Evolutionary conservation across 768 basidiomycete genomes (phyloP).

Genomic region (Mycena amicta): DNA sequence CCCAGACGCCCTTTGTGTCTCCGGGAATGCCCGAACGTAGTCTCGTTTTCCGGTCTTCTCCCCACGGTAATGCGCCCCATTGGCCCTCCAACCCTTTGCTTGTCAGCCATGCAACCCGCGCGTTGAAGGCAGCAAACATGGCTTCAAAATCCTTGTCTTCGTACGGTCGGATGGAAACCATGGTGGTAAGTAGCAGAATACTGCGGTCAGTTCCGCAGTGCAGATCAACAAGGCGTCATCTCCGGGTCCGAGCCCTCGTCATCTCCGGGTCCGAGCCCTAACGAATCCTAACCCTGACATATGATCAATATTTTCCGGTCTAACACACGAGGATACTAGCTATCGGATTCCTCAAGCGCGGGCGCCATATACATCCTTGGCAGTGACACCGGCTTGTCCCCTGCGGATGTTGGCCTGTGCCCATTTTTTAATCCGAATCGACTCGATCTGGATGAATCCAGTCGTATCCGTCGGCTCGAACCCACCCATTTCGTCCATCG

Average conservation of each 20-base stretch:
- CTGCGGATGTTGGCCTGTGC: slow-evolving; percentile 85
- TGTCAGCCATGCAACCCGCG: slow-evolving; percentile 15
- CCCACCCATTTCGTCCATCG: slow-evolving; percentile 98
- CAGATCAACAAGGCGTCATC: no score
- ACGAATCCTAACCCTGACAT: no score
- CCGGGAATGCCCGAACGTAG: slow-evolving; percentile 1
- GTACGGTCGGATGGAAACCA: neutral
- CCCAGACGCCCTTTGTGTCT: slow-evolving; percentile 8
- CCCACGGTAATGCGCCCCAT: slow-evolving; percentile 16
- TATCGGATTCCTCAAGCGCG: slow-evolving; percentile 54
- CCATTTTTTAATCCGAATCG: slow-evolving; percentile 99
- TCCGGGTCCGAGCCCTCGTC: no score
- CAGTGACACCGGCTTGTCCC: slow-evolving; percentile 76
- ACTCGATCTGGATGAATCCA: slow-evolving; percentile 97
- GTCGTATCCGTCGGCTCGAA: slow-evolving; percentile 96
- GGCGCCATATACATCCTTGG: slow-evolving; percentile 79
- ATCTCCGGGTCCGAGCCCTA: no score
- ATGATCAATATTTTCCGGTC: neutral
- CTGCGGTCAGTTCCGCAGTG: no score
- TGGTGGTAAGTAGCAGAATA: no score
- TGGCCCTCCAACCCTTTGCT: slow-evolving; percentile 17
- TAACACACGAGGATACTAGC: no score
- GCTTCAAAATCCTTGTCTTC: slow-evolving; percentile 12
- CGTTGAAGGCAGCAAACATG: slow-evolving; percentile 7
- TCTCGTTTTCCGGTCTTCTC: neutral